Evolutionary conservation across 2,329 filamentous ascomycete genomes (phyloP), one percentile per base, ranked within the genome.

Genomic region (Grosmannia clavigera): DNA sequence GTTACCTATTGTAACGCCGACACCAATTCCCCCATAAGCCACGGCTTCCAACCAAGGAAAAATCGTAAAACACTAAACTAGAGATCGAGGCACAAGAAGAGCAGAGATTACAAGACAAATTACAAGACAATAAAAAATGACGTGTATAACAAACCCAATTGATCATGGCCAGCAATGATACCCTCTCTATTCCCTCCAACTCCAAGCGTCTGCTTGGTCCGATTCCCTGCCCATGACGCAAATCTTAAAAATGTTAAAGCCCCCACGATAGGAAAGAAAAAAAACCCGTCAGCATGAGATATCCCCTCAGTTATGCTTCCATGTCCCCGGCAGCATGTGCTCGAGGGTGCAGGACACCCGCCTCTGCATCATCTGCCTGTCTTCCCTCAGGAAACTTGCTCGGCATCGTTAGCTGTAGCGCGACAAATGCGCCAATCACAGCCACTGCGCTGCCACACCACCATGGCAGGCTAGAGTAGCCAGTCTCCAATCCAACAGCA

Each of bases 391-490:
- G 27, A 19, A 71, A 72, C 14, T 71, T 76, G 33, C 77, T 75
- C 16, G 80, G 77, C 67, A 92, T 88, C 43, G 83, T 83, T 73
- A 96, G 88, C 70, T 83, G 84, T 62, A 90, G 78, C 71, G 87
- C 89, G 67, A 94, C 77, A 57, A 88, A 74, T 1, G 87, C 89
- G 54, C 92, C 94, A 16, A 84, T 72, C 12, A 90, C 73, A 40
- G 90, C 89, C 38, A 96, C 83, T 3, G 87, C 67, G 10, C 87
- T 90, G 65, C 87, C 92, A 63, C 85, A 85, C 94, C 94, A 99
- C 92, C 94, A 99, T 0, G 91, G 87, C 40, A 96, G 78, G 25
- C 91, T 91, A 5, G 91, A 92, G 70, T 90, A 92, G 43, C 92
- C 91, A 7, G 85, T 80, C 65, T 84, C 80, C 43, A 95, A 80